Percentiles rank a stretch among this genome's conserved stretches.
These are phyloP conservation scores for Phlebopus sp. DNA, from an alignment of 1,284 basidiomycete species.

Conservation along the genomic window DNA sequence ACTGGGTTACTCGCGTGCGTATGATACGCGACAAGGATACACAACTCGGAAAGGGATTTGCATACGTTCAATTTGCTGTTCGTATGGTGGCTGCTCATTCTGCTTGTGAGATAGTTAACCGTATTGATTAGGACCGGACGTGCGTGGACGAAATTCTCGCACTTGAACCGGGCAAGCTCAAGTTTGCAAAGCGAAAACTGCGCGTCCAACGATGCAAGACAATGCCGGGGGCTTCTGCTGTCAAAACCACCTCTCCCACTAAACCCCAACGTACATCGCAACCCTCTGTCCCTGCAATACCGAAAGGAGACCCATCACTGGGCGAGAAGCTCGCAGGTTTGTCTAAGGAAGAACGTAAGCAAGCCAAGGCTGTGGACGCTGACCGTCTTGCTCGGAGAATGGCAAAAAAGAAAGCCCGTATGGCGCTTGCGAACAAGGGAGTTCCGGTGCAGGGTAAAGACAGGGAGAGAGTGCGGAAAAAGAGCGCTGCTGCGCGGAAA, in stretches of 20 bases:
- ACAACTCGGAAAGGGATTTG: slow-evolving; percentile 97
- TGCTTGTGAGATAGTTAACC: slow-evolving; percentile 4
- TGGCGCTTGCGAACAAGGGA: slow-evolving; percentile 45
- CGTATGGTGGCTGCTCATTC: slow-evolving; percentile 31
- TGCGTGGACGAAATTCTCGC: slow-evolving; percentile 89
- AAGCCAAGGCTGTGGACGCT: slow-evolving; percentile 71
- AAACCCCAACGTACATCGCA: slow-evolving; percentile 14
- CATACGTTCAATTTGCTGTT: slow-evolving; percentile 87
- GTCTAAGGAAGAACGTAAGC: slow-evolving; percentile 84
- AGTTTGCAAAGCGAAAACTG: slow-evolving; percentile 86
- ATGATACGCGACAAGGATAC: slow-evolving; percentile 91
- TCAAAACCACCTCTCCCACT: slow-evolving; percentile 12
- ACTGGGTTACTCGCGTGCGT: slow-evolving; percentile 85
- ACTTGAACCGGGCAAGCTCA: slow-evolving; percentile 70
- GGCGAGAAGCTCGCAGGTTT: slow-evolving; percentile 75
- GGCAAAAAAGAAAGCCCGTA: slow-evolving; percentile 82
- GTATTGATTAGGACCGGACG: slow-evolving; percentile 66
- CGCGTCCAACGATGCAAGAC: slow-evolving; percentile 84
- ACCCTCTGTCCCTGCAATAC: slow-evolving; percentile 36
- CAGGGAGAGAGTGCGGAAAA: slow-evolving; percentile 49
- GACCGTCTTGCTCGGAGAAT: slow-evolving; percentile 79
- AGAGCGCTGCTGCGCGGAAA: slow-evolving; percentile 36
- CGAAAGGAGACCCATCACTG: slow-evolving; percentile 77
- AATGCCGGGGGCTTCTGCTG: slow-evolving; percentile 33
- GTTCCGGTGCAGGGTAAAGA: slow-evolving; percentile 41